A percentile compares a stretch with the other conserved stretches of the same genome.
Conservation (phyloP, 2,329 filamentous ascomycete genomes). For the Sclerotinia trifoliorum region DNA sequence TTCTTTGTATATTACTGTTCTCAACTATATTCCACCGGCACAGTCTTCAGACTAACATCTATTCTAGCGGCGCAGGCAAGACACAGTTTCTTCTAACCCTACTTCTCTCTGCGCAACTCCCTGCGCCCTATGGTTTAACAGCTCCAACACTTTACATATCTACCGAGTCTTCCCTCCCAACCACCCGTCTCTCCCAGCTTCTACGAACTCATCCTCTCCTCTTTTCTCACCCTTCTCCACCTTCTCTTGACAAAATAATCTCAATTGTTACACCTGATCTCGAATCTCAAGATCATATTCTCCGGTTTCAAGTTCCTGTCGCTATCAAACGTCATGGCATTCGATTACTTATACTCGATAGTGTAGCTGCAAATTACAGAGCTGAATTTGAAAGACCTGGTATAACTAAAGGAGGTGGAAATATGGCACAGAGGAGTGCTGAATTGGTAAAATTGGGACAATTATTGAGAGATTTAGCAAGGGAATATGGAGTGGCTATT, state of each 20-base stretch:
- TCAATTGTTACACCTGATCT: slow-evolving; percentile 84
- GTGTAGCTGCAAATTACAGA: slow-evolving; percentile 91
- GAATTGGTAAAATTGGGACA: slow-evolving; percentile 77
- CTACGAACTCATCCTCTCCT: slow-evolving; percentile 66
- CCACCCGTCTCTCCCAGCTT: slow-evolving; percentile 77
- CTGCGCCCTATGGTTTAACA: slow-evolving; percentile 66
- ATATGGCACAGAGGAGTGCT: slow-evolving; percentile 71
- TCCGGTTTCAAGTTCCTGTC: slow-evolving; percentile 88
- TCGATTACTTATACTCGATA: slow-evolving; percentile 84
- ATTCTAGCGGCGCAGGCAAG: slow-evolving; percentile 76
- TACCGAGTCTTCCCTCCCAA: slow-evolving; percentile 84
- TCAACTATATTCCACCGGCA: neutral
- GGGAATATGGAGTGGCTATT: slow-evolving; percentile 71
- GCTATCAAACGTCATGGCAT: slow-evolving; percentile 73
- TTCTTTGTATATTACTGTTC: neutral
- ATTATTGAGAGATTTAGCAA: slow-evolving; percentile 73
- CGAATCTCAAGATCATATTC: slow-evolving; percentile 92
- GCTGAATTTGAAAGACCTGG: slow-evolving; percentile 73
- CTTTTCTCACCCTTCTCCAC: slow-evolving; percentile 55
- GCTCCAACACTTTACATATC: slow-evolving; percentile 83
- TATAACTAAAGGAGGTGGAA: slow-evolving; percentile 43
- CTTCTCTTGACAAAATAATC: slow-evolving; percentile 74
- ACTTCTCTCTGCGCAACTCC: slow-evolving; percentile 80
- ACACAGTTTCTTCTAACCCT: slow-evolving; percentile 88
- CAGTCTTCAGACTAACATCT: slow-evolving; percentile 10